Percentiles rank a stretch among this genome's conserved stretches.
These are phyloP conservation scores for Anisodus acutangulus DNA, from an alignment of 257 asterid species.

Conservation along the genomic window DNA sequence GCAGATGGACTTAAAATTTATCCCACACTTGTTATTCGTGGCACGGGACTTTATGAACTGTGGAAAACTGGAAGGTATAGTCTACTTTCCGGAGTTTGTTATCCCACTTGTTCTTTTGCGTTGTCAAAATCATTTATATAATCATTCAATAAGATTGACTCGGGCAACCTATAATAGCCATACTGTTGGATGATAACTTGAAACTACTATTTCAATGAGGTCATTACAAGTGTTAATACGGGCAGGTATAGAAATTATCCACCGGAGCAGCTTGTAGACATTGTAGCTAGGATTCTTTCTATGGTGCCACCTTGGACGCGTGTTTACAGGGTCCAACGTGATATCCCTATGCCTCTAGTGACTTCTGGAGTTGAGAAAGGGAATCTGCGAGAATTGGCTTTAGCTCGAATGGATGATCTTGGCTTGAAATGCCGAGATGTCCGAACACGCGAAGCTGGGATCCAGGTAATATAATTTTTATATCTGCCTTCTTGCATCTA, in stretches of 20 bases:
- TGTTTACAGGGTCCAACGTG: slow-evolving; percentile 97
- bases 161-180: not conserved
- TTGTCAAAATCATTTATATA: not conserved
- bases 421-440: slow-evolving; percentile 99
- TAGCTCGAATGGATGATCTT: slow-evolving; percentile 97
- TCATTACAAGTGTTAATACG: slow-evolving; percentile 8
- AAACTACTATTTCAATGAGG: slow-evolving; percentile 17
- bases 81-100: slow-evolving; percentile 16
- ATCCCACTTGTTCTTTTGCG: not conserved
- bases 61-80: slow-evolving; percentile 97
- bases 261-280: slow-evolving; percentile 98
- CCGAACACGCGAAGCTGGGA: slow-evolving; percentile 99
- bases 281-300: slow-evolving; percentile 91
- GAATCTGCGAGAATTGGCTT: slow-evolving; percentile 94
- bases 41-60: slow-evolving; percentile 97
- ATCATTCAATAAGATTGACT: not conserved
- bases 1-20: slow-evolving; percentile 97
- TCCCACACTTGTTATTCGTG: slow-evolving; percentile 97
- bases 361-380: slow-evolving; percentile 99
- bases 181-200: slow-evolving; percentile 18
- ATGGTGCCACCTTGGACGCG: slow-evolving; percentile 99
- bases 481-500: not conserved
- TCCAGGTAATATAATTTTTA: slow-evolving; percentile 64
- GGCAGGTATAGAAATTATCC: slow-evolving; percentile 93
- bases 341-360: slow-evolving; percentile 98